Conservation (phyloP, 2,329 filamentous ascomycete species). For the Fusarium virguliforme region DNA sequence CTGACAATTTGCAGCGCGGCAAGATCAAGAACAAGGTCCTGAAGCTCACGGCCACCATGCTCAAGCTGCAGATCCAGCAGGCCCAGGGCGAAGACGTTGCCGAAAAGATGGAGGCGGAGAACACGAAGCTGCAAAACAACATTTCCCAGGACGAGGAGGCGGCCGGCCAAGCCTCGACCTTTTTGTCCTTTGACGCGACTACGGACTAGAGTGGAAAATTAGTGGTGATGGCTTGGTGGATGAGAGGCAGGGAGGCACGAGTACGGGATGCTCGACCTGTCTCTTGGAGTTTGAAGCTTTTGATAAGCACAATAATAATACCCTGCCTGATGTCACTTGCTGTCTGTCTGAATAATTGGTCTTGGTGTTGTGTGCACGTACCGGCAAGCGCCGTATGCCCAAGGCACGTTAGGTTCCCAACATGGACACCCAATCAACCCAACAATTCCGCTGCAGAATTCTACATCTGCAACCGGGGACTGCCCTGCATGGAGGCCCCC, state of each 20-base stretch:
- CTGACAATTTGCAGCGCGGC: conserved; percentile 58
- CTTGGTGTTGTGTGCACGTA: not conserved
- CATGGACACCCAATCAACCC: not conserved
- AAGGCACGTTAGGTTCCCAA: not conserved
- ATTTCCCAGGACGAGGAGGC: conserved; percentile 64
- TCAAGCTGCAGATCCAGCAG: conserved; percentile 66
- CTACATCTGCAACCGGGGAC: not conserved
- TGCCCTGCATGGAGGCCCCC: not conserved
- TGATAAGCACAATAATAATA: conserved; percentile 10
- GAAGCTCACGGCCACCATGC: conserved; percentile 68
- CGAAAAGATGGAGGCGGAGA: conserved; percentile 63
- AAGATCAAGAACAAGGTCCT: conserved; percentile 75
- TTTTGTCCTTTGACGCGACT: conserved; percentile 42
- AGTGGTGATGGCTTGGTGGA: not conserved
- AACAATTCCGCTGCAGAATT: not conserved
- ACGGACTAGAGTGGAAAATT: conserved; percentile 21
- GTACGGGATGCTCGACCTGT: conserved; percentile 7
- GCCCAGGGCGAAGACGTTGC: conserved; percentile 67
- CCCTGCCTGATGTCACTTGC: conserved; percentile 3
- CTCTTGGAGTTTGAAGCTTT: conserved; percentile 11
- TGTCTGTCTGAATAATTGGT: not conserved
- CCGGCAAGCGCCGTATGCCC: not conserved
- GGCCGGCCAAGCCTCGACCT: conserved; percentile 64
- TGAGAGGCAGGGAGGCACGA: not conserved
- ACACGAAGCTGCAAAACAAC: conserved; percentile 70